Percentiles rank a stretch among this genome's conserved stretches.
Conservation (phyloP, 2,329 filamentous ascomycete species). For the Teratosphaeria pseudoeucalypti region DNA sequence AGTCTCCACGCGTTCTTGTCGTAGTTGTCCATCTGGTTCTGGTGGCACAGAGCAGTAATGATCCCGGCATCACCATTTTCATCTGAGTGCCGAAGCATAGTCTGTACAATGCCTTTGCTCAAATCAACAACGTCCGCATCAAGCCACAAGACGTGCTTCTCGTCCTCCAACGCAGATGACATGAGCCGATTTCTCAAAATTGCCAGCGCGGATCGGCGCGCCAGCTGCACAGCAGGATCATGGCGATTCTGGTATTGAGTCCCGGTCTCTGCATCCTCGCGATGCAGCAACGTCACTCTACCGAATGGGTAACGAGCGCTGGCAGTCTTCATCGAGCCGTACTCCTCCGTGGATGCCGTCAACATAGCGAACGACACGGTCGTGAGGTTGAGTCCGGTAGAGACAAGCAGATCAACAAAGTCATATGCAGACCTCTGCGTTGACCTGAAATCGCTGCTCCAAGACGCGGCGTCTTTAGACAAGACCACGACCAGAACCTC, state of each 20-base stretch:
- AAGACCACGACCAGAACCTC: conserved; percentile 8
- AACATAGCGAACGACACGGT: conserved; percentile 7
- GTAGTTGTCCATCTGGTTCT: conserved; percentile 25
- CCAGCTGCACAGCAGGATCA: conserved; percentile 7
- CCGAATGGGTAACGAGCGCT: conserved; percentile 5
- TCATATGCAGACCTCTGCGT: conserved; percentile 5
- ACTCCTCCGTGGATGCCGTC: conserved; percentile 7
- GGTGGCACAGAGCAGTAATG: conserved; percentile 26
- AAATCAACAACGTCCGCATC: conserved; percentile 30
- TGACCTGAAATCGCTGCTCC: conserved; percentile 12
- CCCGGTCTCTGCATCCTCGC: not conserved
- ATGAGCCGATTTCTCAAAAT: conserved; percentile 27
- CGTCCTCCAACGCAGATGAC: conserved; percentile 21
- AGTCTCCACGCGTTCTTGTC: conserved; percentile 29
- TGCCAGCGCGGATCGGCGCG: conserved; percentile 21
- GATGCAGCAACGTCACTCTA: conserved; percentile 3
- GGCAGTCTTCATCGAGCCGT: conserved; percentile 2
- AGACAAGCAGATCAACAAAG: conserved; percentile 8
- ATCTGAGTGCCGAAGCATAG: conserved; percentile 22
- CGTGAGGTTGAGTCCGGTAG: conserved; percentile 5
- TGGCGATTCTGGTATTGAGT: conserved; percentile 8
- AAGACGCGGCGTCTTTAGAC: conserved; percentile 6
- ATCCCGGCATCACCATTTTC: conserved; percentile 20
- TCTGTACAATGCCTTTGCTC: conserved; percentile 22
- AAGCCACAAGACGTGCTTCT: conserved; percentile 28